phyloP scores from a whole-genome alignment of 225 moss, liverwort and hornwort species.

The Marchantia paleacea region DNA sequence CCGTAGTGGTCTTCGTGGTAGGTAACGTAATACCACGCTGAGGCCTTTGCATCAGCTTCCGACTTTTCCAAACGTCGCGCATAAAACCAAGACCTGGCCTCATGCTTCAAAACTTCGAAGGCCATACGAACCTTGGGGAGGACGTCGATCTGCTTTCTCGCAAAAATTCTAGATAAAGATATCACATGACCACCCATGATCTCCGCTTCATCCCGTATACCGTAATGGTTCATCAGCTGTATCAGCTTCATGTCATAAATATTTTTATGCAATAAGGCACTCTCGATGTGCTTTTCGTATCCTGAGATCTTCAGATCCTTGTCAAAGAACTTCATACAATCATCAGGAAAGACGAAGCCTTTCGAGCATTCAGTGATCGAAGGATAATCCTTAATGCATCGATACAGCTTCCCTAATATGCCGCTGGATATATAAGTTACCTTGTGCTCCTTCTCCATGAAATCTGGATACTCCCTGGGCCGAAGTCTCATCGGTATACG shows the following conservation, averaged over 20 bases:
- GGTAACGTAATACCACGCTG: conserved; percentile 77
- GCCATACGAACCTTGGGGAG: conserved; percentile 49
- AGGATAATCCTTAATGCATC: conserved; percentile 47
- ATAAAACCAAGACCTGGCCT: conserved; percentile 66
- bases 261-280: conserved; percentile 55
- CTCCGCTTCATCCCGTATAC: conserved; percentile 78
- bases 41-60: conserved; percentile 66
- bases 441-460: conserved; percentile 81
- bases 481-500: conserved; percentile 56
- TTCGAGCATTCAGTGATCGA: neutral
- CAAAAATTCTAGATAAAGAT: conserved; percentile 50
- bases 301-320: conserved; percentile 35
- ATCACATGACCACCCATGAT: conserved; percentile 61
- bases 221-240: conserved; percentile 85
- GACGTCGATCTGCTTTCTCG: conserved; percentile 44
- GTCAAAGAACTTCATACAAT: conserved; percentile 35
- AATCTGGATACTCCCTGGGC: conserved; percentile 79
- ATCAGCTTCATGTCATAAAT: conserved; percentile 73
- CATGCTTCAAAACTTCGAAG: conserved; percentile 48
- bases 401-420: conserved; percentile 75
- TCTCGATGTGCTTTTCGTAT: conserved; percentile 52
- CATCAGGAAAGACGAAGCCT: neutral
- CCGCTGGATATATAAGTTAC: conserved; percentile 53
- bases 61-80: conserved; percentile 7
- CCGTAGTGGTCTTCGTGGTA: conserved; percentile 50